Conservation (phyloP, 23 red algal species). For the Agarophyton chilense region DNA sequence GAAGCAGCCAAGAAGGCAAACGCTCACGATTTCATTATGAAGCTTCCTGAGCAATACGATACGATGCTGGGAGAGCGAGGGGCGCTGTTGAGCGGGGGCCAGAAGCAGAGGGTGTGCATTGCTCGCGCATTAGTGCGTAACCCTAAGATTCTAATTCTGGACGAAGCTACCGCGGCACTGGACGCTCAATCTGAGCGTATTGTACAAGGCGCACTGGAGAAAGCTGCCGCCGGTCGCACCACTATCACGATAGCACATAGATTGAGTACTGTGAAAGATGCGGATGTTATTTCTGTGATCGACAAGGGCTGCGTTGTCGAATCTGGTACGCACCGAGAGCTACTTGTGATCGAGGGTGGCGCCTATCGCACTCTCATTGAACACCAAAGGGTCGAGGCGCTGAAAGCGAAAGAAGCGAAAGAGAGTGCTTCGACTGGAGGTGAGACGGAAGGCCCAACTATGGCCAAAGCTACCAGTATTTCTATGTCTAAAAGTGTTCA, state of each 20-base stretch:
- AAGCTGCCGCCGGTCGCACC: constrained; percentile 68
- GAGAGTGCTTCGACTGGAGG: constrained; percentile 1
- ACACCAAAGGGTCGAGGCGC: constrained; percentile 66
- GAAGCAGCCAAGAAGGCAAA: constrained; percentile 88
- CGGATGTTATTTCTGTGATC: constrained; percentile 91
- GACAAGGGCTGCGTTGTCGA: constrained; percentile 87
- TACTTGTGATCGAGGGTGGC: constrained; percentile 63
- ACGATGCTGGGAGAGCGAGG: constrained; percentile 96
- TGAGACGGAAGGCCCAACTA: not conserved
- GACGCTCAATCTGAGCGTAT: constrained; percentile 91
- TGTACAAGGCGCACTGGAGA: constrained; percentile 92
- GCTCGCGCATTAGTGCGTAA: constrained; percentile 90
- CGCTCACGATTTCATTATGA: constrained; percentile 89
- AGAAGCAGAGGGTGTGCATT: constrained; percentile 98
- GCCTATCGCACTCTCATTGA: constrained; percentile 82
- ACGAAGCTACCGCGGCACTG: constrained; percentile 91
- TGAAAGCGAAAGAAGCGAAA: constrained; percentile 26
- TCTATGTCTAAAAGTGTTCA: constrained; percentile 5
- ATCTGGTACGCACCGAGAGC: constrained; percentile 72
- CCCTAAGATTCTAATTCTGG: constrained; percentile 90
- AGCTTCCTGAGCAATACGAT: constrained; percentile 87
- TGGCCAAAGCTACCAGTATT: constrained; percentile 40
- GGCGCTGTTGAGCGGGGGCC: constrained; percentile 87
- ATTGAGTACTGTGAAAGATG: constrained; percentile 86
- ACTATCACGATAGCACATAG: constrained; percentile 96